Conservation (phyloP, 148 eudicot genomes). For the Heliamphora exappendiculata region DNA sequence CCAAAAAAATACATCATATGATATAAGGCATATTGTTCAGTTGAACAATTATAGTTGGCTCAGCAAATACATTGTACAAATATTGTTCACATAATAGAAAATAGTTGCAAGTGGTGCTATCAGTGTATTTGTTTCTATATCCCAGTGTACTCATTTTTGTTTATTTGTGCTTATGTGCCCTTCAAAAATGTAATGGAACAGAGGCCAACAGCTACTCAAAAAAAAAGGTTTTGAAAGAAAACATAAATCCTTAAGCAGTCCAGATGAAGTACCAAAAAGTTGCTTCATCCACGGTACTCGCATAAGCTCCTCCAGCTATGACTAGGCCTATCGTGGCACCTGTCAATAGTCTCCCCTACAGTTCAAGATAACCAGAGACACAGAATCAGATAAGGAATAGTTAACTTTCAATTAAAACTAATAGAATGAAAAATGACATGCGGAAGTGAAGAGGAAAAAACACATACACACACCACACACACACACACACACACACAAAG, state of each 20-base stretch:
- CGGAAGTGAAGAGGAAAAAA: not conserved
- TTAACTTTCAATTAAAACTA: not conserved
- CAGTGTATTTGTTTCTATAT: not conserved
- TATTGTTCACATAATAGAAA: not conserved
- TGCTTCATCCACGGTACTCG: conserved; percentile 96
- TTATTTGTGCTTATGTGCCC: not conserved
- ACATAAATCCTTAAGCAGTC: not conserved
- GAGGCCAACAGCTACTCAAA: not conserved
- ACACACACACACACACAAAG: too few relatives aligned
- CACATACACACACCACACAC: too few relatives aligned
- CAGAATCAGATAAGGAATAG: not conserved
- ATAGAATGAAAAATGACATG: not conserved
- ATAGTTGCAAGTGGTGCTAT: not conserved
- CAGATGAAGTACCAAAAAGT: conserved; percentile 72
- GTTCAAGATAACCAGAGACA: conserved; percentile 4
- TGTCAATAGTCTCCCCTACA: conserved; percentile 76
- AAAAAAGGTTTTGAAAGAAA: not conserved
- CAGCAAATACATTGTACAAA: not conserved
- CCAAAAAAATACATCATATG: not conserved
- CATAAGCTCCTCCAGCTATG: conserved; percentile 96
- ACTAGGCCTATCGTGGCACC: conserved; percentile 69
- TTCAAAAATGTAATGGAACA: not conserved
- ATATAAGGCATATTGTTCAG: not conserved
- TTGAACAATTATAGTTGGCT: not conserved
- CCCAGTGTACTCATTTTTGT: not conserved